These are phyloP conservation scores for Fragaria vesca DNA, from an alignment of 306 rosid species.

Conservation along the genomic window DNA sequence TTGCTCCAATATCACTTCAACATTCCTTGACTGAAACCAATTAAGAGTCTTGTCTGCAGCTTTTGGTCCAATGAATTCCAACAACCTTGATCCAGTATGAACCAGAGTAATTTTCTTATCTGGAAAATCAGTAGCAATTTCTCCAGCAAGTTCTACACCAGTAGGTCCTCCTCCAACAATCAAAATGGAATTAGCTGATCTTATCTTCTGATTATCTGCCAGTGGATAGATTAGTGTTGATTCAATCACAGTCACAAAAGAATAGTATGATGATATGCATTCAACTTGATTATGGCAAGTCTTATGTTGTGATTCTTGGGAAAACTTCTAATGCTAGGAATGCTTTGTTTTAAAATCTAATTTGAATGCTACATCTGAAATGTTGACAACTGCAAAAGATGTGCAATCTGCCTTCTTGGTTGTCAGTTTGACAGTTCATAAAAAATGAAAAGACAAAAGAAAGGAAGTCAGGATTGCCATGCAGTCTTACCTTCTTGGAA, in stretches of 20 bases:
- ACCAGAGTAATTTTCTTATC: conserved; percentile 59
- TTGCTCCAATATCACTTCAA: conserved; percentile 56
- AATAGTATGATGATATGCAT: background rate
- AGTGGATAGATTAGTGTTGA: conserved; percentile 23
- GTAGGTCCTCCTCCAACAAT: conserved; percentile 91
- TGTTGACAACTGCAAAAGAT: background rate
- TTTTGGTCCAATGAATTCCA: conserved; percentile 74
- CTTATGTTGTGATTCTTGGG: background rate
- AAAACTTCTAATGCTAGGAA: background rate
- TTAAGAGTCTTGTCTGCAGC: conserved; percentile 52
- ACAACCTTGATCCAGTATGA: conserved; percentile 65
- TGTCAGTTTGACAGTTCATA: background rate
- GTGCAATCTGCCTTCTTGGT: conserved; percentile 1
- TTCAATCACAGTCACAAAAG: conserved; percentile 9
- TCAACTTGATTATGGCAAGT: background rate
- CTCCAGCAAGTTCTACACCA: conserved; percentile 88
- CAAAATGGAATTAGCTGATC: conserved; percentile 60
- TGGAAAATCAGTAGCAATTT: conserved; percentile 70
- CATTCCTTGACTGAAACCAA: conserved; percentile 61
- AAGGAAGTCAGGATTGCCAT: background rate
- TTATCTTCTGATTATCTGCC: conserved; percentile 64
- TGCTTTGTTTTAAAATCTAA: background rate
- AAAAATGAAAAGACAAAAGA: background rate
- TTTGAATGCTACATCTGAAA: background rate
- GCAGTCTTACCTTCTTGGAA: conserved; percentile 46